These are phyloP conservation scores for Lobosporangium transversale DNA, from an alignment of 192 early-diverging fungal species.

Conservation along the genomic window DNA sequence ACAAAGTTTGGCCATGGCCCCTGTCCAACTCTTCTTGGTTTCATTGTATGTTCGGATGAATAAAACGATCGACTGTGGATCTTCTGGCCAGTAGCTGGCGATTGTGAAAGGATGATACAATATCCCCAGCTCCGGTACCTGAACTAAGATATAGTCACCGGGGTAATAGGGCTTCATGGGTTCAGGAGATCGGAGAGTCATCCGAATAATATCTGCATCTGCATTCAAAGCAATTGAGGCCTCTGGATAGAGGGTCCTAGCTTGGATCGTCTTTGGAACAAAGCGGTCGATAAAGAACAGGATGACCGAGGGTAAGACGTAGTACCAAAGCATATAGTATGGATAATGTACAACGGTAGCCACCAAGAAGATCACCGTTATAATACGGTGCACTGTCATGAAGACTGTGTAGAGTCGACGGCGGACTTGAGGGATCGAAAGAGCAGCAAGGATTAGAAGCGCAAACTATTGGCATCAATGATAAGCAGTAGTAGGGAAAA, in stretches of 20 bases:
- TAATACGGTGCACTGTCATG: slow-evolving; percentile 36
- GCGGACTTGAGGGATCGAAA: slow-evolving; percentile 45
- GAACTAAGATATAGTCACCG: slow-evolving; percentile 44
- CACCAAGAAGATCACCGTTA: slow-evolving; percentile 40
- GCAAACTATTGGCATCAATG: slow-evolving; percentile 8
- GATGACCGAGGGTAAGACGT: slow-evolving; percentile 35
- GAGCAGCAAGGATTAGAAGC: slow-evolving; percentile 19
- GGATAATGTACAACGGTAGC: slow-evolving; percentile 42
- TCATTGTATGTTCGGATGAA: slow-evolving; percentile 39
- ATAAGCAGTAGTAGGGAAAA: not conserved
- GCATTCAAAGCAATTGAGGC: slow-evolving; percentile 27
- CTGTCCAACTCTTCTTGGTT: slow-evolving; percentile 35
- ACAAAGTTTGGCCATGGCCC: slow-evolving; percentile 22
- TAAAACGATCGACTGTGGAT: slow-evolving; percentile 29
- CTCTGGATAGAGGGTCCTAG: slow-evolving; percentile 17
- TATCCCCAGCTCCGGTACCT: slow-evolving; percentile 33
- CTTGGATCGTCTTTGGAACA: slow-evolving; percentile 44
- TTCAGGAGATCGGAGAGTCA: slow-evolving; percentile 38
- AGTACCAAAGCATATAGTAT: slow-evolving; percentile 45
- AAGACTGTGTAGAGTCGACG: slow-evolving; percentile 25
- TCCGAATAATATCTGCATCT: slow-evolving; percentile 41
- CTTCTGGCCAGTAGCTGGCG: slow-evolving; percentile 46
- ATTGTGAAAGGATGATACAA: slow-evolving; percentile 47
- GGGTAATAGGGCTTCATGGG: slow-evolving; percentile 55
- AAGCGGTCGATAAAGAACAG: slow-evolving; percentile 43